Base-by-base conservation (phyloP, 2,329 filamentous ascomycete species). In the Phialophora chinensis region DNA sequence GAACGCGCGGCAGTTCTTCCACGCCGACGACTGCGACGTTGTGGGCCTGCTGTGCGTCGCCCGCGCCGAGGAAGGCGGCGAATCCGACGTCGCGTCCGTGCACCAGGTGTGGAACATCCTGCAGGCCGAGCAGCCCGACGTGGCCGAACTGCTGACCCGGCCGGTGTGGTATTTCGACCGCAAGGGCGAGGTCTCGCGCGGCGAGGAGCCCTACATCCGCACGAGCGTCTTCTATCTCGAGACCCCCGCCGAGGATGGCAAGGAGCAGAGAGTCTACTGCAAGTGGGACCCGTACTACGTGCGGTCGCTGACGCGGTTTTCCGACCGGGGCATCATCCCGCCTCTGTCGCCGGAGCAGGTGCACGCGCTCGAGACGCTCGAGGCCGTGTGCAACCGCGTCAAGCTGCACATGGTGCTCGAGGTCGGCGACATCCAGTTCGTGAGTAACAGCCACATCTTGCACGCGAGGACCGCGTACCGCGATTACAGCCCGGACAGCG, bases 271-370 rank as follows among this genome's bases (percentile, higher is more conserved):
- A 14, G 86, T 94, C 11, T 93, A 91, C 79, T 89, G 87, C 77
- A 96, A 96, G 84, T 96, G 90, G 88, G 93, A 96, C 75, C 93
- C 93, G 1, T 96, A 96, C 84, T 96, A 90, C 77, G 87, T 96
- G 66, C 87, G 87, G 69, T 92, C 89, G 8, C 83, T 96, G 7
- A 84, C 81, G 23, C 87, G 92, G 31, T 95, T 94, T 81, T 91
- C 87, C 0, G 87, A 92, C 74, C 78, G 80, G 20, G 92, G 91
- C 1, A 75, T 91, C 54, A 90, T 96, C 67, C 92, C 92, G 5
- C 80, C 89, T 0, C 81, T 96, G 44, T 91, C 88, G 6, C 78
- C 83, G 0, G 89, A 85, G 65, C 92, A 96, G 79, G 72, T 84
- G 61, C 86, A 88, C 66, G 92, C 92, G 1, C 80, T 89, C 6